Base-by-base conservation (phyloP, 805 yeast species). In the Wickerhamiella siamensis region DNA sequence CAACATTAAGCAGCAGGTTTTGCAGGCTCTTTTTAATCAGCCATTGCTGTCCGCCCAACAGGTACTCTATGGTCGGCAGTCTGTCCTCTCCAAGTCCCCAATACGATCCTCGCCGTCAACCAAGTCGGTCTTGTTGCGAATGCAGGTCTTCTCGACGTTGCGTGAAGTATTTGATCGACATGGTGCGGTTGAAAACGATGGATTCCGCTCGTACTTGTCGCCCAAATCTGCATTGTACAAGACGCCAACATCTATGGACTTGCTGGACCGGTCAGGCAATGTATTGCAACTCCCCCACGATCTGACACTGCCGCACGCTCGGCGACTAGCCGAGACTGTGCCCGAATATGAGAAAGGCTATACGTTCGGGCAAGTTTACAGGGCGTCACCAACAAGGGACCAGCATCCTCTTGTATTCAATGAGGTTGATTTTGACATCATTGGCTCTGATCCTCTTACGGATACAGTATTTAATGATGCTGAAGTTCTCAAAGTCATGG, bases 1-100 rank as follows among this genome's bases (percentile, higher is more conserved):
- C 0, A 87, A 94, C 1, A 86, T 95, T 93, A 91, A 87, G 49
- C 83, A 77, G 48, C 94, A 86, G 57, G 95, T 91, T 0, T 71
- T 95, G 54, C 81, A 79, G 41, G 80, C 91, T 0, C 62, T 91
- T 29, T 91, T 91, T 58, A 69, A 81, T 14, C 93, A 83, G 51
- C 86, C 95, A 0, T 79, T 84, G 52, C 78, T 79, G 58, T 68
- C 82, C 45, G 94, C 94, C 0, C 77, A 79, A 49, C 95, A 84
- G 57, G 72, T 84, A 12, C 65, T 91, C 46, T 91, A 81, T 59
- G 97, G 87, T 44, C 51, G 63, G 2, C 33, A 31, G 33, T 16
- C 33, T 12, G 29, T 24, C 6, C 29, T 24, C 29, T 6, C 29
- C 10, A 24, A 24, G 12, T 6, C 29, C 6, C 29, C 29, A 6